Conservation (phyloP, 163 green algal genomes). For the Scenedesmus sp. region DNA sequence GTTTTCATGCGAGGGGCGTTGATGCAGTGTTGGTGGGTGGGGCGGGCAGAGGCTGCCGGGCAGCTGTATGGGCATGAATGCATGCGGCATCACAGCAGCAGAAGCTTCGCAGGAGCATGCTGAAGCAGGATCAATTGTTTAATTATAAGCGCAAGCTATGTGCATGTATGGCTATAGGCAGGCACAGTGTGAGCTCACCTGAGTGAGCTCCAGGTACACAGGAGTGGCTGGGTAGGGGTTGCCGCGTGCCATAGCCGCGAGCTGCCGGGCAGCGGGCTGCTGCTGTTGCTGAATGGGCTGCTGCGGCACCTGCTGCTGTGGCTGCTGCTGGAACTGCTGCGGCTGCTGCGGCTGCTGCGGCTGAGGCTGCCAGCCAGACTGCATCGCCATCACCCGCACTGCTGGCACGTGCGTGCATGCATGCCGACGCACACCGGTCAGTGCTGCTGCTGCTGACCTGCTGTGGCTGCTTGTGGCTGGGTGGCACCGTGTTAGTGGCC, state of each 20-base stretch:
- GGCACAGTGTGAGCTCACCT: conserved; percentile 37
- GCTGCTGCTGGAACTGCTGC: not conserved
- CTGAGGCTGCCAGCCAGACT: conserved; percentile 41
- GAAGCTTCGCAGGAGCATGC: no score
- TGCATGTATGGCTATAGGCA: no score
- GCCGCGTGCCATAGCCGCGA: not conserved
- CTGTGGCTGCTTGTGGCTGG: not conserved
- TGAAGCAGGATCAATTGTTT: no score
- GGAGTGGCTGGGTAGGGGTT: not conserved
- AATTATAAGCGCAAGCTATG: no score
- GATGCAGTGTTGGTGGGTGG: no score
- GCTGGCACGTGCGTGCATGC: not conserved
- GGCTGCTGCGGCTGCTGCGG: not conserved
- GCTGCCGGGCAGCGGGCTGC: conserved; percentile 25
- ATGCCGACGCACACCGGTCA: not conserved
- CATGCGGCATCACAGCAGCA: no score
- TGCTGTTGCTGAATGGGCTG: conserved; percentile 32
- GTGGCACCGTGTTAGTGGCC: not conserved
- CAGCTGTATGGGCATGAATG: not conserved
- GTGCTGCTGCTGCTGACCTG: not conserved
- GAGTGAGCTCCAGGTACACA: conserved; percentile 54
- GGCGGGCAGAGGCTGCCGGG: not conserved
- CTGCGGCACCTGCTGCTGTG: not conserved
- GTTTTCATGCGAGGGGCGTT: no score
- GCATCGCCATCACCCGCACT: conserved; percentile 21